Conservation (phyloP, 805 yeast species). For the Wilhelminamyces savonicus region DNA sequence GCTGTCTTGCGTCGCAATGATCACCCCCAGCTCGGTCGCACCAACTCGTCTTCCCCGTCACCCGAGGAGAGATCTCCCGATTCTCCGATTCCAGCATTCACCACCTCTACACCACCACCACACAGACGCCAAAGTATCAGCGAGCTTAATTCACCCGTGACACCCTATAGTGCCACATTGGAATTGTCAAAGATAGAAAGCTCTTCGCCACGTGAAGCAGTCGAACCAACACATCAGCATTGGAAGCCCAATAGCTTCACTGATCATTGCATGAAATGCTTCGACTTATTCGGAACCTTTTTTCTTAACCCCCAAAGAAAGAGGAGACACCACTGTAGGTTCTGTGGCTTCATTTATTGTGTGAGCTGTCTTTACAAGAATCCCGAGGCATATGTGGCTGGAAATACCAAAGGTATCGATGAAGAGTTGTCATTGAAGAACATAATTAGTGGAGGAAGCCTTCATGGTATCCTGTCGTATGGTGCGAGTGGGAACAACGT, state of each 20-base stretch:
- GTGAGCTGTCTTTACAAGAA: slow-evolving; percentile 18
- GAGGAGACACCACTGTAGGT: slow-evolving; percentile 45
- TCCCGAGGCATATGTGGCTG: slow-evolving; percentile 5
- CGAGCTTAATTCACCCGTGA: too few relatives aligned
- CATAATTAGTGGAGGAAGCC: too few relatives aligned
- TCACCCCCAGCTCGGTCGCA: too few relatives aligned
- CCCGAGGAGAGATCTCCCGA: too few relatives aligned
- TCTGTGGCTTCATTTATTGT: slow-evolving; percentile 33
- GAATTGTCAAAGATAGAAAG: too few relatives aligned
- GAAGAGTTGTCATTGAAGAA: too few relatives aligned
- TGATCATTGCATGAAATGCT: slow-evolving; percentile 38
- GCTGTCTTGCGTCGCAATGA: slow-evolving; percentile 48
- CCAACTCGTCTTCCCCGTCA: too few relatives aligned
- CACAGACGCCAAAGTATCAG: background rate
- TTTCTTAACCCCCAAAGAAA: slow-evolving; percentile 21
- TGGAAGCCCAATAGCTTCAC: slow-evolving; percentile 44
- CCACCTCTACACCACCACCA: too few relatives aligned
- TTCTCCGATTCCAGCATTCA: background rate
- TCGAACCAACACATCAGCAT: slow-evolving; percentile 46
- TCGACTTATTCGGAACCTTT: slow-evolving; percentile 24
- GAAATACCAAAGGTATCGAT: slow-evolving; percentile 1
- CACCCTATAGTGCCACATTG: too few relatives aligned
- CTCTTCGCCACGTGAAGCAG: slow-evolving; percentile 1
- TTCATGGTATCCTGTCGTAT: too few relatives aligned
- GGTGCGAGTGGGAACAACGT: background rate